Conservation (phyloP, 768 basidiomycete species). For the Lactarius akahatsu region DNA sequence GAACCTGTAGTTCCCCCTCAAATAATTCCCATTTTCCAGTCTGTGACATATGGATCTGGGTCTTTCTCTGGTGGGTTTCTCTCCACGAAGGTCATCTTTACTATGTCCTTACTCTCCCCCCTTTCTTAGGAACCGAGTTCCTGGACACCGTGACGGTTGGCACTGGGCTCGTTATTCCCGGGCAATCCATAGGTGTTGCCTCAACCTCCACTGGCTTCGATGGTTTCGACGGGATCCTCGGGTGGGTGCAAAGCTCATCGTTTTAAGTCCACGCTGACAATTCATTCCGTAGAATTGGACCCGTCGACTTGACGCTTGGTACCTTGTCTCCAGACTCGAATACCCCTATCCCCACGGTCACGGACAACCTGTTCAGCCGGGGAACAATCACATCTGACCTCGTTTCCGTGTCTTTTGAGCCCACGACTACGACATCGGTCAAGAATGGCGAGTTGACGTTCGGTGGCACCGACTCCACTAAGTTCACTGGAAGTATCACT, state of each 20-base stretch:
- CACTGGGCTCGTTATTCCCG: conserved; percentile 26
- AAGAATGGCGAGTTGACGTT: conserved; percentile 37
- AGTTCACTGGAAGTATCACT: conserved; percentile 18
- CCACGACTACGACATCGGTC: conserved; percentile 23
- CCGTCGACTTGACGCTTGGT: conserved; percentile 36
- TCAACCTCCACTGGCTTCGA: conserved; percentile 31
- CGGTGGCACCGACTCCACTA: conserved; percentile 35
- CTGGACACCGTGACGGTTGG: conserved; percentile 3
- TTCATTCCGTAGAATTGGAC: conserved; percentile 34
- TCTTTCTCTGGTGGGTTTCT: conserved; percentile 17
- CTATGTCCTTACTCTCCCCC: not conserved
- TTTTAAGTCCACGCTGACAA: not conserved
- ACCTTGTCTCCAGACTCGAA: conserved; percentile 20
- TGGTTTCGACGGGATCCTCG: conserved; percentile 42
- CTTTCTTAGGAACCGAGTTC: conserved; percentile 2
- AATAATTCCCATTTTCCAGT: not conserved
- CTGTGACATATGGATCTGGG: conserved; percentile 21
- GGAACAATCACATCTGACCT: conserved; percentile 31
- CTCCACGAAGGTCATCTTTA: not conserved
- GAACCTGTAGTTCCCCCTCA: not conserved
- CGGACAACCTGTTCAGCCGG: conserved; percentile 36
- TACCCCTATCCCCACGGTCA: conserved; percentile 35
- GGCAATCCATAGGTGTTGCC: conserved; percentile 44
- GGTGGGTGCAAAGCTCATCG: conserved; percentile 22
- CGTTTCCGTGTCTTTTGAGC: conserved; percentile 35